phyloP scores from a whole-genome alignment of 2,329 filamentous ascomycete genomes.

The Boeremia lycopersici region DNA sequence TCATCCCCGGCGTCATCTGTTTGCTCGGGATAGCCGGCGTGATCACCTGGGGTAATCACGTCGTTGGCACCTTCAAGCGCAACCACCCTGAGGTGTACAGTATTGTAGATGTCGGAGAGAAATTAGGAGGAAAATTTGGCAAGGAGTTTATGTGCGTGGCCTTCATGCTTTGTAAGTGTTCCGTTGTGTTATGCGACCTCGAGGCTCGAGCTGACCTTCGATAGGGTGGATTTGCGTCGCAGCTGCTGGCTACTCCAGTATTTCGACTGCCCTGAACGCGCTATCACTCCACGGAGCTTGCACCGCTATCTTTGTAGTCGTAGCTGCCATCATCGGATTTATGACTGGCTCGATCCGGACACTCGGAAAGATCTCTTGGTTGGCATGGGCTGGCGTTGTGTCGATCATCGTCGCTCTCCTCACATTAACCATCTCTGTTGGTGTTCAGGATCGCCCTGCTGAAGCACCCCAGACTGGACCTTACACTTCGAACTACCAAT shows the following conservation, averaged over 20 bases:
- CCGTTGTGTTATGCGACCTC: background rate
- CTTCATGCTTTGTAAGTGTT: constrained; percentile 40
- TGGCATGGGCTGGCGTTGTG: constrained; percentile 15
- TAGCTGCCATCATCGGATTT: constrained; percentile 54
- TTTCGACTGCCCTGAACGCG: constrained; percentile 64
- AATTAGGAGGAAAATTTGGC: constrained; percentile 59
- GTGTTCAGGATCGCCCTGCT: constrained; percentile 21
- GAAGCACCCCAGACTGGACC: constrained; percentile 18
- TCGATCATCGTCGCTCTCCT: background rate
- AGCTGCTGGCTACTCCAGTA: constrained; percentile 63
- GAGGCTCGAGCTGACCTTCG: background rate
- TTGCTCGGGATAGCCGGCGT: constrained; percentile 48
- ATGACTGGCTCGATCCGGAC: constrained; percentile 61
- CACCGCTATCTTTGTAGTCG: constrained; percentile 60
- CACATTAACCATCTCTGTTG: constrained; percentile 19
- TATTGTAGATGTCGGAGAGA: constrained; percentile 60
- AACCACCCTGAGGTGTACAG: constrained; percentile 60
- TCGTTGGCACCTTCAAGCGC: constrained; percentile 58
- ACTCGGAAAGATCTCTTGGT: constrained; percentile 65
- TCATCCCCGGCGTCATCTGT: constrained; percentile 54
- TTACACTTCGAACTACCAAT: constrained; percentile 53
- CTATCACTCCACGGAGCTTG: constrained; percentile 64
- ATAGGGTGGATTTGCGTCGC: constrained; percentile 20
- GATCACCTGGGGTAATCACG: constrained; percentile 56
- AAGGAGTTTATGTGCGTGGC: constrained; percentile 50